These are phyloP conservation scores for Xylariales sp. DNA, from an alignment of 2,329 filamentous ascomycete genomes.

Conservation along the genomic window DNA sequence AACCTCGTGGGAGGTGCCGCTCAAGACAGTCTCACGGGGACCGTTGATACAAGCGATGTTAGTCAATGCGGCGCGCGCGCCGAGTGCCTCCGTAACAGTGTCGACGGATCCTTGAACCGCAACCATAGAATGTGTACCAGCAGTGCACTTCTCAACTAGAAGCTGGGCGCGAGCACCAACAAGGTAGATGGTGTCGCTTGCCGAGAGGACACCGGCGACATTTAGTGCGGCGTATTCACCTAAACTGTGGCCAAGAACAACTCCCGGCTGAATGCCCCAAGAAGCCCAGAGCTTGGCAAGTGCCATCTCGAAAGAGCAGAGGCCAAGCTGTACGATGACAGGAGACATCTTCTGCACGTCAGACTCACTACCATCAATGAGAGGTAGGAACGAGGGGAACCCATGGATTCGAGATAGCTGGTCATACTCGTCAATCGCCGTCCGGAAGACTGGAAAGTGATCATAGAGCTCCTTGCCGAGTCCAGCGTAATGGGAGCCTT, in stretches of 20 bases:
- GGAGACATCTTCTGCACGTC: slow-evolving; percentile 43
- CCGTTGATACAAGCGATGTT: slow-evolving; percentile 71
- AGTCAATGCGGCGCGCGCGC: slow-evolving; percentile 32
- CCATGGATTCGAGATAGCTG: slow-evolving; percentile 44
- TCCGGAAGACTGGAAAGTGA: slow-evolving; percentile 42
- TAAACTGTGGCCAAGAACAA: slow-evolving; percentile 58
- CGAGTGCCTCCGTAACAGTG: slow-evolving; percentile 48
- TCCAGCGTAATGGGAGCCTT: slow-evolving; percentile 50
- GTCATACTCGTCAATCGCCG: slow-evolving; percentile 53
- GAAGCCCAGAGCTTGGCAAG: slow-evolving; percentile 51
- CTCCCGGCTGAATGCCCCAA: slow-evolving; percentile 51
- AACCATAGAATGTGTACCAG: slow-evolving; percentile 59
- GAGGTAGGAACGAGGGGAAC: slow-evolving; percentile 52
- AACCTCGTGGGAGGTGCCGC: slow-evolving; percentile 40
- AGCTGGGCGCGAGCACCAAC: slow-evolving; percentile 64
- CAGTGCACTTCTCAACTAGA: slow-evolving; percentile 59
- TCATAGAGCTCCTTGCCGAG: slow-evolving; percentile 48
- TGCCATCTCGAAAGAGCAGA: slow-evolving; percentile 54
- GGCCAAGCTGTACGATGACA: slow-evolving; percentile 47
- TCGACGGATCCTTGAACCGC: slow-evolving; percentile 44
- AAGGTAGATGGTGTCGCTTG: slow-evolving; percentile 66
- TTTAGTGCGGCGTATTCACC: slow-evolving; percentile 72
- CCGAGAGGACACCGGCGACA: slow-evolving; percentile 65
- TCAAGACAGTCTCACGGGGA: slow-evolving; percentile 70
- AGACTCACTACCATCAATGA: slow-evolving; percentile 40